Base-by-base conservation (phyloP, 2,329 filamentous ascomycete genomes). In the Paecilomyces niveus region DNA sequence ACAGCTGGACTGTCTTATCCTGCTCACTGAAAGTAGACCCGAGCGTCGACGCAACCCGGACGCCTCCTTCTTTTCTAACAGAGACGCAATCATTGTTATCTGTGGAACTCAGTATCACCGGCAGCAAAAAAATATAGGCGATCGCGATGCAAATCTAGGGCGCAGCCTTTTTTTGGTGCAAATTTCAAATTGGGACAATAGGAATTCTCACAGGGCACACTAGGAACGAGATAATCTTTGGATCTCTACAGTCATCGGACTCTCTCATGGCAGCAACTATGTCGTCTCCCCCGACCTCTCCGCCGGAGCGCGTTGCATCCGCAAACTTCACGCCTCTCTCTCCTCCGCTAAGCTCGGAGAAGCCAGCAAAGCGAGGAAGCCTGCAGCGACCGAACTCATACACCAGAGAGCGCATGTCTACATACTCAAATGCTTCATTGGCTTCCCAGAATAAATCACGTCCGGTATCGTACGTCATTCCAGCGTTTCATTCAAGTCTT, bases 401-500 rank as follows among this genome's bases (percentile, higher is more conserved):
- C 67, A 87, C 88, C 62, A 92, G 87, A 76, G 89, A 90, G 71
- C 85, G 92, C 58, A 80, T 95, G 67, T 96, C 92, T 62, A 89
- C 90, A 69, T 93, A 92, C 77, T 94, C 90, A 62, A 86, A 82
- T 67, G 78, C 85, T 59, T 92, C 90, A 15, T 81, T 75, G 63
- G 65, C 74, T 45, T 79, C 76, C 29, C 73, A 78, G 54, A 78
- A 76, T 54, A 84, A 87, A 62, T 96, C 92, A 63, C 86, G 91
- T 61, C 90, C 92, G 21, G 82, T 83, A 58, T 96, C 91, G n/a
- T 84, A 89, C 69, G 82, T 90, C 62, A 93, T 94, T 69, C 89
- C 91, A 15, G 80, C 89, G 67, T 94, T 91, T 74, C 88, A 91
- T 67, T 94, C 92, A 59, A 96, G 87, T 70, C 83, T 97, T 18